Conservation (phyloP, 2,329 filamentous ascomycete species). For the Tympanopsis confertula region DNA sequence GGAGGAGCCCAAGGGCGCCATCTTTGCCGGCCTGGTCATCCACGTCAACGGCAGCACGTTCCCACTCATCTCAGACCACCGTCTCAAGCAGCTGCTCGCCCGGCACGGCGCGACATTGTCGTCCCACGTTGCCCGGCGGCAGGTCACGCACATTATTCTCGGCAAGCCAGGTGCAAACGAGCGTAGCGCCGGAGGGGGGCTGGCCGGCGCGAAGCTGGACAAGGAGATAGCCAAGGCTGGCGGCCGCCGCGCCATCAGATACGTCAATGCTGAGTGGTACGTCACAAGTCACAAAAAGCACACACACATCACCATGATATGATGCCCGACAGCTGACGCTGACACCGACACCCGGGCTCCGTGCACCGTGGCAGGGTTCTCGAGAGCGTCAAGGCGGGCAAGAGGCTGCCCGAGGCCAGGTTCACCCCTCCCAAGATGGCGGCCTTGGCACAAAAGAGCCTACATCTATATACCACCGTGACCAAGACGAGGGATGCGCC, state of each 20-base stretch:
- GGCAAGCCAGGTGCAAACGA: conserved; percentile 28
- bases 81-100: conserved; percentile 49
- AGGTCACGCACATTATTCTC: conserved; percentile 56
- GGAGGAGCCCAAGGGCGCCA: conserved; percentile 9
- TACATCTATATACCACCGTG: no score
- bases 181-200: conserved; percentile 36
- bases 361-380: no score
- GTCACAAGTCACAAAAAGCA: conserved; percentile 5
- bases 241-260: conserved; percentile 42
- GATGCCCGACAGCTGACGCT: no score
- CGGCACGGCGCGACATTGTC: conserved; percentile 46
- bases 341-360: no score
- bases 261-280: conserved; percentile 52
- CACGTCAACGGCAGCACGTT: conserved; percentile 60
- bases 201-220: conserved; percentile 51
- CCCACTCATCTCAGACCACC: conserved; percentile 54
- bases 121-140: conserved; percentile 40
- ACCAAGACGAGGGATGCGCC: no score
- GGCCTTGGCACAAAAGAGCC: conserved; percentile 34
- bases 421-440: conserved; percentile 39
- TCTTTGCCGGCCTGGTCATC: conserved; percentile 45
- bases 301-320: conserved; percentile 1
- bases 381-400: conserved; percentile 48
- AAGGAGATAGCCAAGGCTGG: conserved; percentile 45
- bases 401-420: conserved; percentile 43